Percentiles rank a stretch among this genome's conserved stretches.
Evolutionary conservation across 2,329 filamentous ascomycete species (phyloP).

Genomic region (Didymella glomerata): DNA sequence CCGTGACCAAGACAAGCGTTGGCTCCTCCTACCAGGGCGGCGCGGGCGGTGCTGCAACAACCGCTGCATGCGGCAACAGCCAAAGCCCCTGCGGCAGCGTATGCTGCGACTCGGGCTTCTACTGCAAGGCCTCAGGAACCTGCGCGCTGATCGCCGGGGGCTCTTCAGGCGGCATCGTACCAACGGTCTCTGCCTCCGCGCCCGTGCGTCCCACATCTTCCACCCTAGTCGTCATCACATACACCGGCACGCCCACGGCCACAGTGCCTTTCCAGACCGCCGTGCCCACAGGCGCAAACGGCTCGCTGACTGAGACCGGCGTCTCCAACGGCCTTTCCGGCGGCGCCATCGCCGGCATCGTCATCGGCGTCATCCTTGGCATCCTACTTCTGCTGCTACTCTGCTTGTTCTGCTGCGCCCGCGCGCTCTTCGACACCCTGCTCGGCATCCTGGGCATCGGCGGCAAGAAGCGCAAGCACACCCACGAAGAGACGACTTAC

Average conservation of each 20-base stretch:
- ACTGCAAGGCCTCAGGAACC: constrained; percentile 65
- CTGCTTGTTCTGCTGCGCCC: constrained; percentile 74
- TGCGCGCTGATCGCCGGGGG: constrained; percentile 65
- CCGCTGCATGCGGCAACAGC: constrained; percentile 57
- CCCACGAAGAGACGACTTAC: constrained; percentile 66
- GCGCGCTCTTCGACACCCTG: constrained; percentile 64
- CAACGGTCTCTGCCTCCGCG: constrained; percentile 58
- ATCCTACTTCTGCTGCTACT: constrained; percentile 72
- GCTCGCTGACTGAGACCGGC: constrained; percentile 44
- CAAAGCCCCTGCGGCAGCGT: constrained; percentile 71
- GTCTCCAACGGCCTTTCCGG: constrained; percentile 62
- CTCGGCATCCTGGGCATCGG: constrained; percentile 69
- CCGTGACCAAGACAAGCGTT: constrained; percentile 62
- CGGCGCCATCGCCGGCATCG: constrained; percentile 82
- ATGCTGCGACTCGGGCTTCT: constrained; percentile 76
- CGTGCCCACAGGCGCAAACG: constrained; percentile 62
- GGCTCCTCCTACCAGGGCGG: constrained; percentile 55
- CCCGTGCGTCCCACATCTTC: constrained; percentile 61
- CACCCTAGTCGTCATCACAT: constrained; percentile 61
- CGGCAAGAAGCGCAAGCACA: constrained; percentile 56
- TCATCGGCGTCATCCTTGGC: constrained; percentile 75
- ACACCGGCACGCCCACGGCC: constrained; percentile 56
- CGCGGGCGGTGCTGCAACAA: constrained; percentile 26
- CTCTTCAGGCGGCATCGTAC: constrained; percentile 54
- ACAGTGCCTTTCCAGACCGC: constrained; percentile 61